Evolutionary conservation across 441 rosid genomes (phyloP), one percentile per base, ranked within the genome.

Genomic region (Corymbia citriodora): DNA sequence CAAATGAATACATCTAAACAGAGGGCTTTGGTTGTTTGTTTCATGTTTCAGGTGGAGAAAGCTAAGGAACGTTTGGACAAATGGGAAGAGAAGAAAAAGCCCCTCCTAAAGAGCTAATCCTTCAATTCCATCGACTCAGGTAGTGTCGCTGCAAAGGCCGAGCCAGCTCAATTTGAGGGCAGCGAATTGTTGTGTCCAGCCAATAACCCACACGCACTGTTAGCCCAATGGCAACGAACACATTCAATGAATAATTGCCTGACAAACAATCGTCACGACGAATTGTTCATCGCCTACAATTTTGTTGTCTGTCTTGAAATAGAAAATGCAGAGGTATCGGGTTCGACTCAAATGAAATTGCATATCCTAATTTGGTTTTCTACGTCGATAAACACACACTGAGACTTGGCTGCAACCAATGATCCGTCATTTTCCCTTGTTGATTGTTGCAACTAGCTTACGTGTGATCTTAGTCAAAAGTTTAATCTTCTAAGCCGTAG

Each of bases 21-120:
- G n/a, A 36, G 83, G 85, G 85, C 52, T 23, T 23, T 13, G 52
- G n/a, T 45, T 87, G 88, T n/a, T 53, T 36, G n/a, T 17, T 27
- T 8, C 63, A 29, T 52, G 82, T 89, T 88, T 91, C 90, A 94
- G 96, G 95, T 94, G 48, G 93, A 92, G 91, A 93, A 89, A 48
- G 88, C 95, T 4, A 93, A 88, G 88, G 93, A 52, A 16, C 92
- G 95, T 36, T 91, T 95, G 92, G 94, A 95, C 91, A 90, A 40
- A 88, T 95, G 94, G 95, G 93, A 93, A 53, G 92, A 92, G 53
- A 92, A 91, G 87, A 90, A 92, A 27, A 92, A 92, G 61, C n/a
- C 93, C 82, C 50, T 89, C 70, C 88, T 89, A 6, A 88, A 65
- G 57, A 52, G 89, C 74, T 89, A 83, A 90, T 74, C 61, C 85